Evolutionary conservation across 2,329 filamentous ascomycete species (phyloP).

Genomic region (Claviceps arundinis): DNA sequence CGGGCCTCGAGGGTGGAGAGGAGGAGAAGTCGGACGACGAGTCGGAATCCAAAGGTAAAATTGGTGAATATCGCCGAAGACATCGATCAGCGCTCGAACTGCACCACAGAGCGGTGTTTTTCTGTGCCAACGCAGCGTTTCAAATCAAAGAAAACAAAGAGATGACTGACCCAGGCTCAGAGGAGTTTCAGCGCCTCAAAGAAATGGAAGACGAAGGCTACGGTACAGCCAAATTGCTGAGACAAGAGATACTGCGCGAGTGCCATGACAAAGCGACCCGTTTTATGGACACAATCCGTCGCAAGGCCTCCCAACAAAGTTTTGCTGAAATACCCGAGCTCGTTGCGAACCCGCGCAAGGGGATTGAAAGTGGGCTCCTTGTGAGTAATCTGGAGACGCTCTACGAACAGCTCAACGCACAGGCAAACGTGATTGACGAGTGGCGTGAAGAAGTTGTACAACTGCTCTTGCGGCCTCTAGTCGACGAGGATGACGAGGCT

Average conservation of each 20-base stretch:
- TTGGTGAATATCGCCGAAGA: slow-evolving; percentile 46
- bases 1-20: background rate
- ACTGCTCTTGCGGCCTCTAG: slow-evolving; percentile 58
- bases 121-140: slow-evolving; percentile 69
- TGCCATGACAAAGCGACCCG: slow-evolving; percentile 21
- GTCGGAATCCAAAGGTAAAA: slow-evolving; percentile 22
- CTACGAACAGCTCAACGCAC: slow-evolving; percentile 52
- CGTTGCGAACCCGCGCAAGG: slow-evolving; percentile 37
- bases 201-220: slow-evolving; percentile 61
- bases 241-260: slow-evolving; percentile 63
- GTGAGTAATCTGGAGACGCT: slow-evolving; percentile 54
- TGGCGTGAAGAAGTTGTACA: slow-evolving; percentile 65
- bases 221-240: slow-evolving; percentile 61
- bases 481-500: slow-evolving; percentile 64
- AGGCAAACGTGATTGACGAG: slow-evolving; percentile 56
- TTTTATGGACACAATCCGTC: slow-evolving; percentile 50
- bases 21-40: slow-evolving; percentile 16
- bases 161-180: slow-evolving; percentile 51
- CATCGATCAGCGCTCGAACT: slow-evolving; percentile 65
- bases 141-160: slow-evolving; percentile 64
- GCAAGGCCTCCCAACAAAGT: slow-evolving; percentile 35
- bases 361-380: slow-evolving; percentile 59
- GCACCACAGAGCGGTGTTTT: slow-evolving; percentile 73
- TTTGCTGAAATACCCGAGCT: slow-evolving; percentile 51
- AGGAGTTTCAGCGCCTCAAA: slow-evolving; percentile 53